Evolutionary conservation across 148 eudicot genomes (phyloP), one percentile per base, ranked within the genome.

Genomic region (Fagopyrum esculentum): DNA sequence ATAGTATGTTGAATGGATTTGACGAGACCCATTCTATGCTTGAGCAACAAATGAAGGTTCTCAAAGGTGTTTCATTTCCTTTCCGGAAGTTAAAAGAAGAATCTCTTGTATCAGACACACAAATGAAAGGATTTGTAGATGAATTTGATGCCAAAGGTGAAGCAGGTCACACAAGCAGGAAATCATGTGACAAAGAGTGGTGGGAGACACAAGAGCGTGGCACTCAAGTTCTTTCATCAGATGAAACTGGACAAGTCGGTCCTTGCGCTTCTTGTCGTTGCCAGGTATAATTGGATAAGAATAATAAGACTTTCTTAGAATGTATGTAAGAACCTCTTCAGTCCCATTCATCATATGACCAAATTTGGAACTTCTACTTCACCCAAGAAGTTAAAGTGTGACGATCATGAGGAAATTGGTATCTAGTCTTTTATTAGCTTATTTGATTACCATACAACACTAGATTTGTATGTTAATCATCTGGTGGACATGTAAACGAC

Each of bases 241-340:
- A 86, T 85, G 98, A 94, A 91, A 82, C 88, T 75, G 97, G 96
- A 68, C 93, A 94, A 85, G 97, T 91, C 72, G 98, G 98, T 74
- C 98, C 98, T 22, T 87, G 97, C 77, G 90, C 87, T 69, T 76
- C 93, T 70, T 94, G 98, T 80, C 92, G 88, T 74, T 94, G 98
- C 83, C 98, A 94, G 93, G 98, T 91, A 71, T 49, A 47, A 9
- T 40, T 74, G 13, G 13, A 72, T 48, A 35, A 50, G 7, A 46
- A 70, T 3, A 11, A 29, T 0, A 13, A 60, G 1, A 5, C 40
- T 29, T 1, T 30, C 15, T 63, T 8, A 66, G 16, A 61, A 29
- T 61, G 68, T 13, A 35, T 66, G 30, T 16, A 5, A 19, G 13
- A 17, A 63, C 16, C 45, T 9, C 5, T 40, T n/a, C 29, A 29